Evolutionary conservation across 1,284 basidiomycete genomes (phyloP).

Genomic region (Puccinia novopanici): DNA sequence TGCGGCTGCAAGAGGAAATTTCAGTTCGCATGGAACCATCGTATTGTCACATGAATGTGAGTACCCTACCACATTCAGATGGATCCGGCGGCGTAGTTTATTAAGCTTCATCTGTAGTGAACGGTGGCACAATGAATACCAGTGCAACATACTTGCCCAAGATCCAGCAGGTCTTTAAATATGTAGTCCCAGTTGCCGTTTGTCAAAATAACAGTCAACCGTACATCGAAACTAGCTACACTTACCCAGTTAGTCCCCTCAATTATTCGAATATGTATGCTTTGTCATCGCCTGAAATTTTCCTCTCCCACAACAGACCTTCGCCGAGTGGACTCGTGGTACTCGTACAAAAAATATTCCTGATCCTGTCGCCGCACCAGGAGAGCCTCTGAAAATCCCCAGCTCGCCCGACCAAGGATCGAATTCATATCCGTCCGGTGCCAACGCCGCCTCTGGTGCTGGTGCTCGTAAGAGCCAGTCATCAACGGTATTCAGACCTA

Average conservation of each 20-base stretch:
- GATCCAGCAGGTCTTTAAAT: slow-evolving; percentile 53
- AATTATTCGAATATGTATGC: neutral
- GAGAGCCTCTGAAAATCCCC: slow-evolving; percentile 4
- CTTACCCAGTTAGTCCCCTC: slow-evolving; percentile 55
- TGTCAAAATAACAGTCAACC: slow-evolving; percentile 61
- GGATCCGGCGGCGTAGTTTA: slow-evolving; percentile 55
- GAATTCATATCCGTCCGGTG: slow-evolving; percentile 20
- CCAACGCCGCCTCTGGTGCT: neutral
- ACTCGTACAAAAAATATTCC: slow-evolving; percentile 15
- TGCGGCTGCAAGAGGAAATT: slow-evolving; percentile 59
- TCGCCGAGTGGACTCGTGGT: slow-evolving; percentile 38
- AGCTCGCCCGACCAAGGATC: slow-evolving; percentile 23
- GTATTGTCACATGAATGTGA: slow-evolving; percentile 63
- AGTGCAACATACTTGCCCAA: slow-evolving; percentile 51
- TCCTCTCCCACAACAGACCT: slow-evolving; percentile 4
- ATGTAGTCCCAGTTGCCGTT: slow-evolving; percentile 59
- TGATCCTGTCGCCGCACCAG: slow-evolving; percentile 24
- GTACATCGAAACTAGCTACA: slow-evolving; percentile 61
- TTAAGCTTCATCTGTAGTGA: slow-evolving; percentile 45
- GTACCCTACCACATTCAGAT: slow-evolving; percentile 60
- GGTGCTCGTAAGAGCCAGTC: slow-evolving; percentile 2
- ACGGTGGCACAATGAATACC: slow-evolving; percentile 49
- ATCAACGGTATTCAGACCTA: neutral
- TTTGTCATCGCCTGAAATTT: neutral
- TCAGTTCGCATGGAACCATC: slow-evolving; percentile 59